These are phyloP conservation scores for Przewalskia tangutica DNA, from an alignment of 257 asterid genomes.

Conservation along the genomic window DNA sequence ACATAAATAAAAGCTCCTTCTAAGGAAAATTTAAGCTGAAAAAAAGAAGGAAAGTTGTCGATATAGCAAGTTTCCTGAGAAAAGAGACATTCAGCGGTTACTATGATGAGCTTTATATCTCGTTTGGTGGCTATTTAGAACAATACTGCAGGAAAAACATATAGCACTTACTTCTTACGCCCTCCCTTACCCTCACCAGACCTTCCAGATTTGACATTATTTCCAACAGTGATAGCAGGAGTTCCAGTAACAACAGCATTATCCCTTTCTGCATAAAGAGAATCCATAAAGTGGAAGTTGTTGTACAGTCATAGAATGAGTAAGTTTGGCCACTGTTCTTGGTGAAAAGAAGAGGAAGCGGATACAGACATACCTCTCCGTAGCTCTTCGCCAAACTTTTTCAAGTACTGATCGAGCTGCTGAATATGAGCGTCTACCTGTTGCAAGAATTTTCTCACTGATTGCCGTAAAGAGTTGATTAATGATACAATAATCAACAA, in stretches of 20 bases:
- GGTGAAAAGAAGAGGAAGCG: background rate
- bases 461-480: background rate
- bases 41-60: background rate
- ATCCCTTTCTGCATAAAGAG: conserved; percentile 61
- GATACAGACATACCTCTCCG: conserved; percentile 47
- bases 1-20: background rate
- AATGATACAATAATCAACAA: background rate
- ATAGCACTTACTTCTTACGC: conserved; percentile 63
- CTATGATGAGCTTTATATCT: background rate
- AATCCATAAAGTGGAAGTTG: background rate
- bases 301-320: background rate
- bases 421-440: conserved; percentile 91
- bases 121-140: background rate
- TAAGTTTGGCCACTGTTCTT: background rate
- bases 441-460: conserved; percentile 3
- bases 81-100: background rate
- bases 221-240: conserved; percentile 40
- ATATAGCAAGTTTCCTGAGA: background rate
- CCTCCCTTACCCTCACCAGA: conserved; percentile 83
- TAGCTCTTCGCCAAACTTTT: conserved; percentile 79
- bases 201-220: conserved; percentile 61
- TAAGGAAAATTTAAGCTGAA: background rate
- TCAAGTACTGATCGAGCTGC: conserved; percentile 88
- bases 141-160: background rate
- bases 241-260: conserved; percentile 36